Evolutionary conservation across 768 basidiomycete species (phyloP), one percentile per base, ranked within the genome.

Genomic region (Psilocybe sp.): DNA sequence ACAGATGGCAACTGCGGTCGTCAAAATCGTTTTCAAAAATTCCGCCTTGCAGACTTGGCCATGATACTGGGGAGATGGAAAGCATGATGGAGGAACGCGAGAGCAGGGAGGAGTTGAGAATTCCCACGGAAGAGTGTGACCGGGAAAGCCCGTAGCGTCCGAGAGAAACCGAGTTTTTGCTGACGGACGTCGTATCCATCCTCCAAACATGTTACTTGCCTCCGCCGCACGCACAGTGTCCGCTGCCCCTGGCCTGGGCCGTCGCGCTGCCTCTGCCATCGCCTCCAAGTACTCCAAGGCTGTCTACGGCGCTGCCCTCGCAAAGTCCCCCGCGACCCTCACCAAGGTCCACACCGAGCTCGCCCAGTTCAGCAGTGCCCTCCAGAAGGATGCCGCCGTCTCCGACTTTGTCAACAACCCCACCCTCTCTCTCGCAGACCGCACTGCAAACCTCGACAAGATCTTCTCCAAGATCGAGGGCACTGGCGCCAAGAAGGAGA

Each of bases 301-400:
- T 31, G 75, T 84, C 53, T 93, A 87, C 64, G 79, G 81, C 36
- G 91, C 91, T 33, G 87, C 91, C 7, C 82, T 93, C 61, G 74
- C 81, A 57, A 89, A 88, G 73, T 94, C 92, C 3, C 85, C 91
- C 19, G 81, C 84, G 64, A 79, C 81, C 41, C 87, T 98, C 69
- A 84, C 69, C 70, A 85, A 88, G 66, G 90, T 98, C 61, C 89
- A 94, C 69, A 64, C 83, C 42, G 97, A 98, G 65, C 83, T 98
- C 57, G 73, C 70, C 60, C 69, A 71, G 57, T 81, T 98, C 67
- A 75, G 84, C 56, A 77, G 77, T 64, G 75, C 85, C 66, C 80
- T 98, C 68, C 76, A 80, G 63, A 71, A 77, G 34, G 76, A 80
- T 51, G 76, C 85, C 49, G 82, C 85, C 58, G 68, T 93, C 59